Evolutionary conservation across 1,284 basidiomycete genomes (phyloP).

Genomic region (Melanopsichium pennsylvanicum): DNA sequence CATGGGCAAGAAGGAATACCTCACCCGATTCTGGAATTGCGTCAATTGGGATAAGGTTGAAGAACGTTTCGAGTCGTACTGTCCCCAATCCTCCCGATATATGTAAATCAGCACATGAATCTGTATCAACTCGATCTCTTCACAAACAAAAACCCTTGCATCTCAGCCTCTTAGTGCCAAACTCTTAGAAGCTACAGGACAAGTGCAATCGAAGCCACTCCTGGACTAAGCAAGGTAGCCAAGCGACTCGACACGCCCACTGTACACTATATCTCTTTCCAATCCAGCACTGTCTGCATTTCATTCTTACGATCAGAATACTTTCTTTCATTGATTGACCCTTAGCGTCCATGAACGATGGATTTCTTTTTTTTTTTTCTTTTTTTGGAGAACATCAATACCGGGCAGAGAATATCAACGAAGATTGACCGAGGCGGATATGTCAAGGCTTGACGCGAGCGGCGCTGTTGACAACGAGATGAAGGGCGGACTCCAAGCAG

Average conservation of each 20-base stretch:
- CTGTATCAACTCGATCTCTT: background rate
- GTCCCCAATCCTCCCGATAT: constrained; percentile 30
- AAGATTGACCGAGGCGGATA: background rate
- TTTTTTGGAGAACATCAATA: too few species aligned
- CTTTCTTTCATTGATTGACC: background rate
- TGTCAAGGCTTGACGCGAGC: background rate
- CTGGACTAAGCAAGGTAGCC: background rate
- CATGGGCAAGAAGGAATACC: constrained; percentile 90
- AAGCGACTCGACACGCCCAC: constrained; percentile 2
- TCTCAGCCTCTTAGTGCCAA: too few species aligned
- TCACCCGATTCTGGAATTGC: constrained; percentile 86
- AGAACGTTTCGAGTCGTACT: constrained; percentile 46
- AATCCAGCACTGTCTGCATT: constrained; percentile 14
- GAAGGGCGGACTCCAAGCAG: constrained; percentile 25
- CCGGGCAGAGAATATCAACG: too few species aligned
- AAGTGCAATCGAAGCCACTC: background rate
- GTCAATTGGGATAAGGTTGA: constrained; percentile 77
- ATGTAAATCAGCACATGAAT: background rate
- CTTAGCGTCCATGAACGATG: too few species aligned
- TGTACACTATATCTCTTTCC: constrained; percentile 27
- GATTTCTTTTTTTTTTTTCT: too few species aligned
- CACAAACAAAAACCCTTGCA: background rate
- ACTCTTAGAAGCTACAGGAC: too few species aligned
- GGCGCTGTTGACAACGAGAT: constrained; percentile 7
- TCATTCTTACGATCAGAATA: background rate